Conservation (phyloP, 2,329 filamentous ascomycete species). For the Nemania sp. region DNA sequence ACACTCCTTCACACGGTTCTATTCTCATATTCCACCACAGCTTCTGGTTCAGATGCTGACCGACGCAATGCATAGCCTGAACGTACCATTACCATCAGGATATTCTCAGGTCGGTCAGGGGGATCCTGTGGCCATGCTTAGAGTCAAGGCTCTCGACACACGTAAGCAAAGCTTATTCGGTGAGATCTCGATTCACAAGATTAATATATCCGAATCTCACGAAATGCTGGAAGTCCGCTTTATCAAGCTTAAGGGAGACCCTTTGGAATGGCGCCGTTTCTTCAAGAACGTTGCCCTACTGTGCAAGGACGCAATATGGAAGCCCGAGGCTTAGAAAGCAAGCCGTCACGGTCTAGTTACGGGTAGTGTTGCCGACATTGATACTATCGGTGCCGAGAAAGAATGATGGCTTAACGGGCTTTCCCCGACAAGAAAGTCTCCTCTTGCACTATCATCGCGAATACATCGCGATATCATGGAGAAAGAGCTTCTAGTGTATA, state of each 20-base stretch:
- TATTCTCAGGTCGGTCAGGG: slow-evolving; percentile 49
- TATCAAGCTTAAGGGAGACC: slow-evolving; percentile 93
- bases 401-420: not conserved
- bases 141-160: slow-evolving; percentile 74
- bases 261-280: slow-evolving; percentile 91
- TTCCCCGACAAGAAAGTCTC: not conserved
- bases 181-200: slow-evolving; percentile 72
- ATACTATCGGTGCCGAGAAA: not conserved
- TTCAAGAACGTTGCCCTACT: slow-evolving; percentile 94
- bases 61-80: slow-evolving; percentile 82
- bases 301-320: slow-evolving; percentile 82
- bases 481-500: slow-evolving; percentile 2
- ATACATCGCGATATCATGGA: not conserved
- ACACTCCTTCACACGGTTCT: slow-evolving; percentile 88
- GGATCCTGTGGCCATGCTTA: slow-evolving; percentile 65
- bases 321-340: slow-evolving; percentile 49
- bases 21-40: slow-evolving; percentile 75
- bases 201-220: slow-evolving; percentile 56
- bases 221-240: slow-evolving; percentile 85
- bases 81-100: slow-evolving; percentile 69
- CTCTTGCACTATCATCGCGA: not conserved
- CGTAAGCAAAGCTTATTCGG: slow-evolving; percentile 74
- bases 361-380: not conserved
- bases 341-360: slow-evolving; percentile 7
- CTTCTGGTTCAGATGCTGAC: slow-evolving; percentile 79